Evolutionary conservation across 108 stramenopile genomes (phyloP), one percentile per base, ranked within the genome.

Genomic region (Nitzschia putrida): DNA sequence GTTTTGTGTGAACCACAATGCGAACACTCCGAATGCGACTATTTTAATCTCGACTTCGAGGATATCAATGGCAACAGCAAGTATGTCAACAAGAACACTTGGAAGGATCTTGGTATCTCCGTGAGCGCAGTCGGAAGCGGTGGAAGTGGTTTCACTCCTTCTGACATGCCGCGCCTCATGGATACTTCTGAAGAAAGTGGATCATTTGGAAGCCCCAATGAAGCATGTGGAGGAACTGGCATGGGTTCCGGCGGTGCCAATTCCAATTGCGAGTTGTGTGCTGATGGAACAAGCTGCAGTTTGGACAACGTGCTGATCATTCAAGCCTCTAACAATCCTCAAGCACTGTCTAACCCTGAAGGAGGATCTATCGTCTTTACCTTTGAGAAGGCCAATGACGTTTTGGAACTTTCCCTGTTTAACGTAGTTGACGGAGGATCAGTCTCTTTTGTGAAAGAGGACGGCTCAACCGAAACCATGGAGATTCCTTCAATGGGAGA

Each of bases 281-380:
- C 29, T 34, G 47, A 49, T 5, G 47, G 14, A 16, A 49, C 47
- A 6, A 49, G n/a, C 14, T 34, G 29, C 29, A 18, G 47, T 3
- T 18, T 49, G 14, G 56, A 29, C 56, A 57, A 24, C 14, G 56
- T 29, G 16, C 14, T 57, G 26, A 57, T 57, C 23, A 57, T 57
- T 21, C 56, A 57, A 57, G 56, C 23, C 4, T 29, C 26, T 1
- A 57, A 57, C 29, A 23, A 14, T 1, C 14, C 16, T 14, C 18
- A 57, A 16, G 56, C 56, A 2, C 1, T 57, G 1, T 29, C 56
- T 3, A 57, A 29, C 6, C 56, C 56, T 3, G 29, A 24, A 3
- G 56, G 56, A 6, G 56, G 56, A 6, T 16, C 14, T 57, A 57
- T 57, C 6, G 56, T 57, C 16, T 57, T 57, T 21, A 6, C 56